Percentiles rank a stretch among this genome's conserved stretches.
These are phyloP conservation scores for Laburnicola sp. DNA, from an alignment of 2,329 filamentous ascomycete species.

Conservation along the genomic window DNA sequence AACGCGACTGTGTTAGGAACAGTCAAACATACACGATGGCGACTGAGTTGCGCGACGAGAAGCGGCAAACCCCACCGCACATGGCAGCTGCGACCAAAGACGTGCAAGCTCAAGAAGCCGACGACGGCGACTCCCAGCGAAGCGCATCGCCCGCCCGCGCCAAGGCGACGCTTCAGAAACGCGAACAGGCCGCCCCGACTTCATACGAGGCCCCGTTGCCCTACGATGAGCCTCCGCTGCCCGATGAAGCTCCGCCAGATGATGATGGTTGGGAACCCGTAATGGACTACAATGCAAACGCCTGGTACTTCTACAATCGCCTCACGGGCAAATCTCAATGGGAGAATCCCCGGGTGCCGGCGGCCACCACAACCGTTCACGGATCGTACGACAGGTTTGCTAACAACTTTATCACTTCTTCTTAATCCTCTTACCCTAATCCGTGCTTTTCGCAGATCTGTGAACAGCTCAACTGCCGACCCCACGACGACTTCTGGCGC, in stretches of 20 bases:
- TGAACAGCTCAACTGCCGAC: constrained; percentile 31
- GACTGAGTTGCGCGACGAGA: constrained; percentile 12
- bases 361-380: constrained; percentile 35
- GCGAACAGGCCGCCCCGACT: constrained; percentile 4
- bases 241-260: constrained; percentile 55
- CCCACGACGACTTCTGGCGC: constrained; percentile 33
- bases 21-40: constrained; percentile 19
- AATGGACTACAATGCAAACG: constrained; percentile 70
- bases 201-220: constrained; percentile 28
- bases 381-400: constrained; percentile 44
- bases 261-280: constrained; percentile 78
- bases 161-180: too few species aligned
- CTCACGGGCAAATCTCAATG: constrained; percentile 75
- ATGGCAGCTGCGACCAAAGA: neutral
- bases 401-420: constrained; percentile 34
- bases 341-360: constrained; percentile 79
- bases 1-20: constrained; percentile 20
- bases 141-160: neutral
- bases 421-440: constrained; percentile 36
- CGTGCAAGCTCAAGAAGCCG: neutral
- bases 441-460: constrained; percentile 29
- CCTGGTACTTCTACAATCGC: constrained; percentile 85
- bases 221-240: constrained; percentile 45
- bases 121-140: constrained; percentile 6
- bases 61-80: constrained; percentile 17